A percentile compares a stretch with the other conserved stretches of the same genome.
Evolutionary conservation across 2,329 filamentous ascomycete species (phyloP).

Genomic region (Amauroascus niger): DNA sequence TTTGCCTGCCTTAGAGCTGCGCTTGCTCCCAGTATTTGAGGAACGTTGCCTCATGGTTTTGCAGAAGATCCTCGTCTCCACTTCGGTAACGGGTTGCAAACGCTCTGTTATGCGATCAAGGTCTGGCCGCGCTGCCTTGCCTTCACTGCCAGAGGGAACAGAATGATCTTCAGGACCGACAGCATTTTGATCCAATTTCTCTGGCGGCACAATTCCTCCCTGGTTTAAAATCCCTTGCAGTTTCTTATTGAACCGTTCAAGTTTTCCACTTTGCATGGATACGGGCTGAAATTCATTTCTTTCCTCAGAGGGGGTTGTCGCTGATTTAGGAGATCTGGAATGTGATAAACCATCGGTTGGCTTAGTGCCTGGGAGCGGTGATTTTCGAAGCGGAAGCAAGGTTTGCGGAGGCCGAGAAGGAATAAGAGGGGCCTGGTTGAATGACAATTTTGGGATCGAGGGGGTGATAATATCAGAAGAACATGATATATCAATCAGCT

Average conservation of each 20-base stretch:
- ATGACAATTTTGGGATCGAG: background rate
- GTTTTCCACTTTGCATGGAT: no score
- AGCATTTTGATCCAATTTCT: background rate
- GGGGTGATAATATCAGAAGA: background rate
- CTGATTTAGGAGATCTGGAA: background rate
- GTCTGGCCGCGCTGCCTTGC: no score
- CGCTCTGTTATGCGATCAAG: constrained; percentile 1
- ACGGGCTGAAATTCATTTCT: background rate
- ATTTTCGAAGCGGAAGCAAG: background rate
- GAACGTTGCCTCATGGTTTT: constrained; percentile 27
- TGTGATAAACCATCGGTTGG: background rate
- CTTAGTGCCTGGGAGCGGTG: background rate
- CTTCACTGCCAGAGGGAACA: background rate
- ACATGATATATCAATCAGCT: background rate
- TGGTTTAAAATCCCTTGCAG: background rate
- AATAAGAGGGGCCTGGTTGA: constrained; percentile 1
- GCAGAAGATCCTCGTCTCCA: constrained; percentile 21
- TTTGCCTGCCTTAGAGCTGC: constrained; percentile 16
- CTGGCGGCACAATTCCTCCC: background rate
- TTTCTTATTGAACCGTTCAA: background rate
- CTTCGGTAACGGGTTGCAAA: constrained; percentile 16
- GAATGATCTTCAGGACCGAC: no score
- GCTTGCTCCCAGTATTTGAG: constrained; percentile 15
- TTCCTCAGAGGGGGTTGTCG: background rate
- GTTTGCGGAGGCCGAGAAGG: background rate